phyloP scores from a whole-genome alignment of 2,329 filamentous ascomycete species.

The Scolecobasidium constrictum region DNA sequence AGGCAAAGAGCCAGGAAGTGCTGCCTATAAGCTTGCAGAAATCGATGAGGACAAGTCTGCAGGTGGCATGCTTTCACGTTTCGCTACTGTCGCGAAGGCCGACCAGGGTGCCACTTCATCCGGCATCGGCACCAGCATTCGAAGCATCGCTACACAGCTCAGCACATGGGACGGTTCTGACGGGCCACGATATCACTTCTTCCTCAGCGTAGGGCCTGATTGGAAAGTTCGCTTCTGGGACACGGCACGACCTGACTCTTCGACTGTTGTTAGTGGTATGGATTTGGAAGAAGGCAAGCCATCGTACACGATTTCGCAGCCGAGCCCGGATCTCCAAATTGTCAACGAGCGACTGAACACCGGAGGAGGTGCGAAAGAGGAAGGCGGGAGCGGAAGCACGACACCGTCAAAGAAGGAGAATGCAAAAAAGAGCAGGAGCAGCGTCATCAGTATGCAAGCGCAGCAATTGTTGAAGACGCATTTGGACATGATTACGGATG shows the following conservation, averaged over 20 bases:
- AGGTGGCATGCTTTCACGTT: slow-evolving; percentile 77
- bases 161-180: slow-evolving; percentile 59
- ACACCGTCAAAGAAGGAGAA: background rate
- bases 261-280: slow-evolving; percentile 69
- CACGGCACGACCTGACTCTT: slow-evolving; percentile 64
- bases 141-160: slow-evolving; percentile 62
- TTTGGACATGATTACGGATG: slow-evolving; percentile 76
- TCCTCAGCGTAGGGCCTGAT: slow-evolving; percentile 80
- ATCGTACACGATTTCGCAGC: slow-evolving; percentile 46
- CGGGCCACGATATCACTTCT: slow-evolving; percentile 67
- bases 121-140: slow-evolving; percentile 55
- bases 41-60: slow-evolving; percentile 74
- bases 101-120: slow-evolving; percentile 17
- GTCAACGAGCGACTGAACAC: slow-evolving; percentile 6
- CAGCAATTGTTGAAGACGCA: slow-evolving; percentile 78
- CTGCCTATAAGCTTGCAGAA: slow-evolving; percentile 65
- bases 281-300: slow-evolving; percentile 59
- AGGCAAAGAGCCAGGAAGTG: slow-evolving; percentile 24
- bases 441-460: slow-evolving; percentile 77
- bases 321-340: slow-evolving; percentile 6
- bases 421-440: slow-evolving; percentile 29
- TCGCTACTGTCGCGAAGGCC: slow-evolving; percentile 58
- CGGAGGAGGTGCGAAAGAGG: slow-evolving; percentile 11
- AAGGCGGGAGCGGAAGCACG: slow-evolving; percentile 9
- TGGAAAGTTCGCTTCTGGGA: slow-evolving; percentile 95